phyloP scores from a whole-genome alignment of 148 eudicot genomes.

The Vaccinium vitisidaea region DNA sequence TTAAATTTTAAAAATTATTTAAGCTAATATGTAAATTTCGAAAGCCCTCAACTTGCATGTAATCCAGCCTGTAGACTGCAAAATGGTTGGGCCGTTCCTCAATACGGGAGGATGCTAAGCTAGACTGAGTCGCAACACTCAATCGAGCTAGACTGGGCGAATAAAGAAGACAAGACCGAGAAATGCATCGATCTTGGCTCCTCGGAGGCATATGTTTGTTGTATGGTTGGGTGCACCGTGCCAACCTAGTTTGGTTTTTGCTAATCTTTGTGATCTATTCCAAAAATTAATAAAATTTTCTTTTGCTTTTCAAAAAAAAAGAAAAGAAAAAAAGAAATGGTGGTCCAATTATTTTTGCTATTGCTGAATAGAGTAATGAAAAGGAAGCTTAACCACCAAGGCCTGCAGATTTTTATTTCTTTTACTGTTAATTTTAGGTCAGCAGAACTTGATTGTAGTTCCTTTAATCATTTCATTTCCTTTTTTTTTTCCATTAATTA shows the following conservation, averaged over 20 bases:
- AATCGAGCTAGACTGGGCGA: too few species aligned
- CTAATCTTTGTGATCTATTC: too few species aligned
- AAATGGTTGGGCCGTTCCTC: neutral
- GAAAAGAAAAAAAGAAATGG: slow-evolving; percentile 8
- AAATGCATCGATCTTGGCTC: too few species aligned
- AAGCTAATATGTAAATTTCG: too few species aligned
- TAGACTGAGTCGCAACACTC: neutral
- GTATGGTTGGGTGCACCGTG: too few species aligned
- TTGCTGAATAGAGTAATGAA: slow-evolving; percentile 13
- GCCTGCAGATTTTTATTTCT: neutral
- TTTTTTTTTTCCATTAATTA: neutral
- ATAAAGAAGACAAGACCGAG: neutral
- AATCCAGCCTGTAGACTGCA: neutral
- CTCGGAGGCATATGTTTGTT: too few species aligned
- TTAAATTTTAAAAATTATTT: too few species aligned
- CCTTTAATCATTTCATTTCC: slow-evolving; percentile 16
- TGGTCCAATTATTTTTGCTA: slow-evolving; percentile 16
- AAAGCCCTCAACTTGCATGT: neutral
- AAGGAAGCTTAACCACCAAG: slow-evolving; percentile 6
- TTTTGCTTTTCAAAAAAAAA: too few species aligned
- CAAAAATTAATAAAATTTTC: too few species aligned
- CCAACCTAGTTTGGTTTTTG: too few species aligned
- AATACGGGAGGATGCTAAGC: too few species aligned
- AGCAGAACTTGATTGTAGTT: slow-evolving; percentile 17
- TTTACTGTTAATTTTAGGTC: neutral